Evolutionary conservation across 176 grass and related monocot genomes (phyloP).

Genomic region (Sorghum bicolor): DNA sequence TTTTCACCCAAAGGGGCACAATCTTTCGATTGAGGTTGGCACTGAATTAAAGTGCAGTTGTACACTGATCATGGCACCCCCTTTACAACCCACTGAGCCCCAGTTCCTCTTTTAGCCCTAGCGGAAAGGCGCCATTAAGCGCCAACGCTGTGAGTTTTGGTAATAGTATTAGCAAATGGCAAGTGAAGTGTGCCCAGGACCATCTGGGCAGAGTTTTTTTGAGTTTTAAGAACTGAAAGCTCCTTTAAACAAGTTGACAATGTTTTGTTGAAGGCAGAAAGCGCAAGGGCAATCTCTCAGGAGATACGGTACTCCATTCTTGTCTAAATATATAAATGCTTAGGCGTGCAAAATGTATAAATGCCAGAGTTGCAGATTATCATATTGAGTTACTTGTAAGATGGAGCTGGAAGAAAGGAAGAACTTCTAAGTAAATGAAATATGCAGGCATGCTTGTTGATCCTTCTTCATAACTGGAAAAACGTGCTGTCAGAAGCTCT

Average conservation of each 20-base stretch:
- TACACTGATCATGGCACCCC: slow-evolving; percentile 32
- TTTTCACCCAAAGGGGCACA: slow-evolving; percentile 44
- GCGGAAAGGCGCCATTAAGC: slow-evolving; percentile 39
- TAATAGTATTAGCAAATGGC: slow-evolving; percentile 40
- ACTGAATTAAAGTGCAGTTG: slow-evolving; percentile 37
- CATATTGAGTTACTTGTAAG: neutral
- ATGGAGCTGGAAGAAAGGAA: neutral
- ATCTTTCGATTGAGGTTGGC: slow-evolving; percentile 37
- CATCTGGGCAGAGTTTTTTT: slow-evolving; percentile 27
- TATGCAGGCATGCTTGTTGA: neutral
- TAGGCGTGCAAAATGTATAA: slow-evolving; percentile 4
- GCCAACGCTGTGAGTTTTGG: slow-evolving; percentile 27
- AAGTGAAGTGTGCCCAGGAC: slow-evolving; percentile 37
- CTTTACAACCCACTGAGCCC: slow-evolving; percentile 47
- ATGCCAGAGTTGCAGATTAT: neutral
- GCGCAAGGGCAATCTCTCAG: slow-evolving; percentile 26
- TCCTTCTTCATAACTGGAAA: neutral
- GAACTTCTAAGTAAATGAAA: neutral
- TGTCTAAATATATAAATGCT: neutral
- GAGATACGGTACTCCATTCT: slow-evolving; percentile 11
- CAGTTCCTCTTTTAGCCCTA: slow-evolving; percentile 23
- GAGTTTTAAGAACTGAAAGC: slow-evolving; percentile 26
- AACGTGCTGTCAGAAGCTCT: neutral
- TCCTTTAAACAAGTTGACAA: slow-evolving; percentile 41
- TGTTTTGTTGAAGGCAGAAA: slow-evolving; percentile 50